phyloP scores from a whole-genome alignment of 192 early-diverging fungal species.

The Lunasporangiospora selenospora region DNA sequence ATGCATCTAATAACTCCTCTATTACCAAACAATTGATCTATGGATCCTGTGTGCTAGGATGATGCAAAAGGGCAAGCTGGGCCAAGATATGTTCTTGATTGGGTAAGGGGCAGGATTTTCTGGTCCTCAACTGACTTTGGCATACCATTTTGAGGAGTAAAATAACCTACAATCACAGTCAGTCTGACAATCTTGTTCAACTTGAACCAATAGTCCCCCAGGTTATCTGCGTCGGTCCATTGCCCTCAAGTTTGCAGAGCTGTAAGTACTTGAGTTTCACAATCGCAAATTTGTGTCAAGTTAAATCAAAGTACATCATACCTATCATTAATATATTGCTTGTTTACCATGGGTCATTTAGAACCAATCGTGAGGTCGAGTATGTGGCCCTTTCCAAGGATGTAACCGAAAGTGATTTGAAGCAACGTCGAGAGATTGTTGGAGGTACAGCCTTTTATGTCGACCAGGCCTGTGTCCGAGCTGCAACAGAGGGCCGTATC shows the following conservation, averaged over 20 bases:
- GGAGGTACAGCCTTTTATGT: constrained; percentile 67
- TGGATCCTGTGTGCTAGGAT: too few relatives aligned
- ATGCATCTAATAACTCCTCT: too few relatives aligned
- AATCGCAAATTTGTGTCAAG: too few relatives aligned
- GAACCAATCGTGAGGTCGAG: constrained; percentile 67
- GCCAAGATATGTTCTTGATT: constrained; percentile 85
- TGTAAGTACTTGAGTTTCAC: constrained; percentile 65
- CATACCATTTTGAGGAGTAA: background rate
- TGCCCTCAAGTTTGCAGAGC: constrained; percentile 73
- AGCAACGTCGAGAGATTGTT: constrained; percentile 80
- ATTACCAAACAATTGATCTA: too few relatives aligned
- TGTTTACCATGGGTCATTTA: too few relatives aligned
- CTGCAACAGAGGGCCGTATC: constrained; percentile 67
- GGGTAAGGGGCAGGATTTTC: constrained; percentile 48
- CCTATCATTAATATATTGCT: background rate
- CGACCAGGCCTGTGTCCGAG: constrained; percentile 64
- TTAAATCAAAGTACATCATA: background rate
- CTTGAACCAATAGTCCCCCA: constrained; percentile 57
- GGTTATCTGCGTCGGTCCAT: constrained; percentile 70
- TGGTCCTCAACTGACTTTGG: background rate
- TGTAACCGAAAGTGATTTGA: constrained; percentile 80
- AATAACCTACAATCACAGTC: background rate
- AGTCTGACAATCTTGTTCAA: background rate
- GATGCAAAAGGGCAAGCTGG: constrained; percentile 82
- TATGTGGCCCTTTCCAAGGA: constrained; percentile 78